Evolutionary conservation across 2,329 filamentous ascomycete genomes (phyloP), one percentile per base, ranked within the genome.

Genomic region (Diaporthe sp.): DNA sequence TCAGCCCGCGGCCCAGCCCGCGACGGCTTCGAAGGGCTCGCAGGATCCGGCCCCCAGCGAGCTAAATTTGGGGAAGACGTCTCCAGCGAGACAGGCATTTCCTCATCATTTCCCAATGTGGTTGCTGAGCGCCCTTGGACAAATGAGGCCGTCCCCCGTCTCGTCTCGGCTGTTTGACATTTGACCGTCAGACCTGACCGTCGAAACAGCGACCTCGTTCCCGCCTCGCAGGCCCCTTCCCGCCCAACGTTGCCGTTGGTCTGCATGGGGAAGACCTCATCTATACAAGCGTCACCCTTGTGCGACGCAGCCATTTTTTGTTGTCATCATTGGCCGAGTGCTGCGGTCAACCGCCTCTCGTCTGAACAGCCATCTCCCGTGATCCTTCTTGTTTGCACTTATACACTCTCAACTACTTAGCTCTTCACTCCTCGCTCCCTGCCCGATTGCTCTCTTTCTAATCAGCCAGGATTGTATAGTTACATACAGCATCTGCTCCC

Each of bases 1-100:
- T 61, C 57, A 72, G 70, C 70, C 70, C 47, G 35, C 70, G 70
- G 70, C 70, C 70, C 70, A 72, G 45, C 57, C 57, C 70, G 57
- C 57, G 57, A 72, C 38, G 38, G 70, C 70, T 64, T 72, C 57
- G 22, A 42, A 17, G n/a, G 25, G n/a, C 38, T 55, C 25, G 64
- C 57, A 64, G 70, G 70, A 64, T 64, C n/a, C 50, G 25, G 57
- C 57, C 70, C 70, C 70, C 45, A 25, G 57, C n/a, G 38, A 30
- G 33, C 70, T 72, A 72, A 72, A 33, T 72, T 64, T 72, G 60
- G 70, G 57, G 15, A 25, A 42, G 7, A 42, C 19, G 64, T 35
- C 22, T 19, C 15, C 35, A 22, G 33, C 47, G 22, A 15, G 22
- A 54, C 70, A 54, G 22, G 12, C 4, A 0, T 33, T 35, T 25